These are phyloP conservation scores for Boletales sp. DNA, from an alignment of 768 basidiomycete genomes.

Conservation along the genomic window DNA sequence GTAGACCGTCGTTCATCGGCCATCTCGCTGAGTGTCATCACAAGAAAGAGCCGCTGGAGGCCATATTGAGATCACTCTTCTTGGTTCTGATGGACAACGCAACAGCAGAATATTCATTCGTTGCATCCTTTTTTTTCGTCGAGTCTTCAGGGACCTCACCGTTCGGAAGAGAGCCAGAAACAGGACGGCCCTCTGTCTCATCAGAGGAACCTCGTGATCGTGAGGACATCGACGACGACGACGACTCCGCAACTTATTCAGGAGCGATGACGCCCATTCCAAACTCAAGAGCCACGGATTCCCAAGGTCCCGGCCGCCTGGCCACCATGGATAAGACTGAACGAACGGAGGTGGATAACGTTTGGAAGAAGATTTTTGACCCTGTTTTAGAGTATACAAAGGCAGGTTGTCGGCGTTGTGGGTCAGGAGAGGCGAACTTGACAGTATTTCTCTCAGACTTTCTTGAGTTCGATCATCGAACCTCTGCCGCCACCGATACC, in stretches of 20 bases:
- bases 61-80: slow-evolving; percentile 77
- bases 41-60: slow-evolving; percentile 82
- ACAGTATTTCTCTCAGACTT: slow-evolving; percentile 43
- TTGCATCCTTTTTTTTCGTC: slow-evolving; percentile 75
- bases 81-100: slow-evolving; percentile 95
- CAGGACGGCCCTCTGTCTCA: slow-evolving; percentile 30
- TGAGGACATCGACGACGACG: slow-evolving; percentile 36
- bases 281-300: slow-evolving; percentile 25
- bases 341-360: slow-evolving; percentile 51
- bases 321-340: slow-evolving; percentile 52
- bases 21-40: slow-evolving; percentile 10
- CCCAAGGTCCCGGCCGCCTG: slow-evolving; percentile 24
- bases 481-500: slow-evolving; percentile 72
- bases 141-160: slow-evolving; percentile 23
- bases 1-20: background rate
- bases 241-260: slow-evolving; percentile 43
- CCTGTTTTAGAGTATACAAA: slow-evolving; percentile 85
- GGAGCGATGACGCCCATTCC: slow-evolving; percentile 42
- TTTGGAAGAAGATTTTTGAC: slow-evolving; percentile 94
- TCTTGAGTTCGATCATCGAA: slow-evolving; percentile 65
- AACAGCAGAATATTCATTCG: slow-evolving; percentile 86
- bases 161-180: slow-evolving; percentile 34
- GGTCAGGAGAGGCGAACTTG: background rate
- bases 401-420: slow-evolving; percentile 36
- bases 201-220: slow-evolving; percentile 43